Percentiles rank a stretch among this genome's conserved stretches.
Conservation (phyloP, 1,139 yeast genomes). For the Geotrichum europaeum region DNA sequence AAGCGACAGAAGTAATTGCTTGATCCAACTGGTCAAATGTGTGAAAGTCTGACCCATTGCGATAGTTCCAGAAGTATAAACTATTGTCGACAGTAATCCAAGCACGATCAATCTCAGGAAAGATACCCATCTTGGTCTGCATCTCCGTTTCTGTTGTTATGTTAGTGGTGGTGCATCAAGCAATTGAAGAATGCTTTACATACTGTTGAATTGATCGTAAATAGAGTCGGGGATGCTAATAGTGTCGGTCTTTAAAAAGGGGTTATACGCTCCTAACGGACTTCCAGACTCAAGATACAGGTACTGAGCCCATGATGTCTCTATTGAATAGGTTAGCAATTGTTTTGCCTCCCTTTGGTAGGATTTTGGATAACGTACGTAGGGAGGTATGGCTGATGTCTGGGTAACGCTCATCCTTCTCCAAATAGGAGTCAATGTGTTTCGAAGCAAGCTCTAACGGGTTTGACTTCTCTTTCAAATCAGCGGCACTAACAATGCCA, state of each 20-base stretch:
- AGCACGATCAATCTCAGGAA: conserved; percentile 73
- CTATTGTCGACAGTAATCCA: conserved; percentile 87
- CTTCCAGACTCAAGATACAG: conserved; percentile 21
- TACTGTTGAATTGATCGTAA: conserved; percentile 59
- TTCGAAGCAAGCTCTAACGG: conserved; percentile 34
- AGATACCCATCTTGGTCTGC: conserved; percentile 73
- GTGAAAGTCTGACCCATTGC: conserved; percentile 60
- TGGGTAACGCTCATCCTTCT: conserved; percentile 36
- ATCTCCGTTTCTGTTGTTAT: conserved; percentile 49
- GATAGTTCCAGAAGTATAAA: conserved; percentile 77
- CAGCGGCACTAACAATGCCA: conserved; percentile 15
- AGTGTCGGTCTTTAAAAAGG: conserved; percentile 67
- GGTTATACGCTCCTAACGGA: conserved; percentile 46
- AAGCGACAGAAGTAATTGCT: conserved; percentile 65
- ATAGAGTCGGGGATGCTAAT: conserved; percentile 77
- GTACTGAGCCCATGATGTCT: conserved; percentile 28
- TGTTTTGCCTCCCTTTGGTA: background rate
- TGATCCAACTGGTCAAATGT: conserved; percentile 79
- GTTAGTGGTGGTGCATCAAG: background rate
- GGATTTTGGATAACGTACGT: conserved; percentile 21
- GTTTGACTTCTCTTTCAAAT: conserved; percentile 16
- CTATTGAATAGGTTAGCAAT: conserved; percentile 14
- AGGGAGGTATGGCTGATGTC: conserved; percentile 35
- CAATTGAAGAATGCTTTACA: background rate
- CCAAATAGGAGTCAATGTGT: conserved; percentile 34